Evolutionary conservation across 75 land plant species (phyloP).

Genomic region (Selaginella moellendorffii): DNA sequence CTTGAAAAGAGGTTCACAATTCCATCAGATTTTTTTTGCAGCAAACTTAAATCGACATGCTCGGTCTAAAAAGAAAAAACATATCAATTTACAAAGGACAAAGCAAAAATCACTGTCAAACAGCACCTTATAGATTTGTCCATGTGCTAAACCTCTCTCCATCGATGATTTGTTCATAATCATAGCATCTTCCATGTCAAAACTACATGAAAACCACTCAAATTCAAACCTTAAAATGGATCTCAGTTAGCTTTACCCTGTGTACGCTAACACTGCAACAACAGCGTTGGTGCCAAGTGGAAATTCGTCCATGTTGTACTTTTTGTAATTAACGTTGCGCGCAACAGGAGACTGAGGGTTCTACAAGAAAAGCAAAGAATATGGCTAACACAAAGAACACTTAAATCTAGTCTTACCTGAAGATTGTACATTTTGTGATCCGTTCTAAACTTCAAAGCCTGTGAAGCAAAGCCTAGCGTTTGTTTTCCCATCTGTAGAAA

Average conservation of each 20-base stretch:
- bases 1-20: conserved; percentile 37
- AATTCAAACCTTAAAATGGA: neutral
- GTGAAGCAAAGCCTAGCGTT: conserved; percentile 85
- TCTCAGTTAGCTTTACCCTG: conserved; percentile 73
- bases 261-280: conserved; percentile 92
- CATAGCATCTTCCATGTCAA: conserved; percentile 99
- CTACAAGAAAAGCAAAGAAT: conserved; percentile 29
- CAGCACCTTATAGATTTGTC: conserved; percentile 84
- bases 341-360: conserved; percentile 94
- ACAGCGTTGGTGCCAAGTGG: conserved; percentile 99
- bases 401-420: conserved; percentile 41
- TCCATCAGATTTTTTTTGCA: conserved; percentile 24
- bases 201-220: conserved; percentile 26
- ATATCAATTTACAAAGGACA: neutral
- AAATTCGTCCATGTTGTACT: conserved; percentile 76
- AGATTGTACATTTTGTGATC: conserved; percentile 86
- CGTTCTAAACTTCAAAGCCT: conserved; percentile 51
- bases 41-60: conserved; percentile 49
- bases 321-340: conserved; percentile 47
- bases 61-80: conserved; percentile 40
- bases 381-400: too few species aligned
- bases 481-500: conserved; percentile 90
- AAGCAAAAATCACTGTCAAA: neutral
- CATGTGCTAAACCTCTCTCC: conserved; percentile 86
- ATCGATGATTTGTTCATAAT: conserved; percentile 93